Evolutionary conservation across 2,329 filamentous ascomycete genomes (phyloP).

Genomic region (Nemania bipapillata): DNA sequence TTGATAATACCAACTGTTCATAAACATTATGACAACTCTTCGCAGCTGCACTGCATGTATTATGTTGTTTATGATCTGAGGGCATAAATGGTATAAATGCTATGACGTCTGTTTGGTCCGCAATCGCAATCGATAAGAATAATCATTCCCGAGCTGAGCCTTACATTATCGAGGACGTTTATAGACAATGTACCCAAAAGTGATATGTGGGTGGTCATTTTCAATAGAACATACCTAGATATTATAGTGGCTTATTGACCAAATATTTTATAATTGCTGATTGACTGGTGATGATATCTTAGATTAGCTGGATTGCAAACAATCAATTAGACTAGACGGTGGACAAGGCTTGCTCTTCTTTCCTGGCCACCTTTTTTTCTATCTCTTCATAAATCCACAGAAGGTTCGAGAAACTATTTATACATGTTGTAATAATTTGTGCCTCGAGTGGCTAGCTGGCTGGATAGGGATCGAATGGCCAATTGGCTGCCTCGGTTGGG

Average conservation of each 20-base stretch:
- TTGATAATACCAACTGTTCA: conserved; percentile 1
- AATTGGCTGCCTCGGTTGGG: conserved; percentile 30
- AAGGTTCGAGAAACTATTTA: conserved; percentile 58
- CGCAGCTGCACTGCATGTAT: background rate
- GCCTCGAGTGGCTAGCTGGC: conserved; percentile 27
- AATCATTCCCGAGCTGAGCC: background rate
- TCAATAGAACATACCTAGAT: background rate
- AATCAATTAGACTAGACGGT: too few relatives aligned
- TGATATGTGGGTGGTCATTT: background rate
- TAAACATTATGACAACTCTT: conserved; percentile 6
- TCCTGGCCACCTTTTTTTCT: background rate
- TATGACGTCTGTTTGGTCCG: conserved; percentile 3
- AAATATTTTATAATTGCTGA: background rate
- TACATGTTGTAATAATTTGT: conserved; percentile 24
- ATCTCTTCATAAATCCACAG: conserved; percentile 51
- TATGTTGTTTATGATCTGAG: conserved; percentile 4
- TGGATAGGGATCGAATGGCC: conserved; percentile 9
- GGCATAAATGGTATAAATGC: conserved; percentile 12
- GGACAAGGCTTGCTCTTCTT: background rate
- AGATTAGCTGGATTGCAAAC: background rate
- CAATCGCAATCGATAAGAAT: conserved; percentile 26
- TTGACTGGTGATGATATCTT: background rate
- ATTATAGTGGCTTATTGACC: background rate
- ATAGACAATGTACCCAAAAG: background rate
- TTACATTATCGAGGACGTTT: background rate